Evolutionary conservation across 1,284 basidiomycete species (phyloP), one percentile per base, ranked within the genome.

Genomic region (Cutaneotrichosporon daszewskae): DNA sequence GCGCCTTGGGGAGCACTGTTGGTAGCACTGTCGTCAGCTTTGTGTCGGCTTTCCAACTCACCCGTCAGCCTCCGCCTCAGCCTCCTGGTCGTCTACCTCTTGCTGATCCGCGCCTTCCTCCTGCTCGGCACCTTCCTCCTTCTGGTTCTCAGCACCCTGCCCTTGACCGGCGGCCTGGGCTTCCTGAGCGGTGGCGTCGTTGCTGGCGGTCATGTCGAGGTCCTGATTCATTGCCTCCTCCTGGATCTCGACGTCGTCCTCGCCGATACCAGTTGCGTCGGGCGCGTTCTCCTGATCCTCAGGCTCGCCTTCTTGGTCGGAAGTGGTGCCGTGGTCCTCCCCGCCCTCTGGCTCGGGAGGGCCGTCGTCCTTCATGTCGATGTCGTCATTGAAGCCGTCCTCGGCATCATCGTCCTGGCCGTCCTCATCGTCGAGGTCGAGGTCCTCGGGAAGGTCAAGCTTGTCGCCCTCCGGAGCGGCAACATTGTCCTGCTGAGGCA

Each of bases 371-470:
- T 44, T 42, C 44, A 45, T 39, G 43, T 53, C 43, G 32, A 50
- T 45, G 38, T 53, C 54, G 25, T 55, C 52, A 23, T 54, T 44
- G 26, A 54, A 46, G 4, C 31, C 47, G 23, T 42, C 38, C 28
- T 58, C 56, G n/a, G 66, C 61, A 17, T 61, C 68, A 23, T 61
- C 73, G 33, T 71, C 72, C 28, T 74, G 72, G 24, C 64, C 80
- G 23, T 58, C 57, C 33, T 58, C 58, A 12, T 61, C 73, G 26
- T 65, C 80, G 6, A 92, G 69, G 45, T 87, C 75, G 66, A 92
- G 75, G 55, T 89, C 82, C 28, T 90, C 87, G 0, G 89, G 89
- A 13, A 92, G 75, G 58, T 92, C 85, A 38, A 94, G 76, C 4
- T 80, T 82, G 41, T 90, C 77, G 6, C 81, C 82, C 57, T 91